Evolutionary conservation across 495 filamentous ascomycete genomes (phyloP).

Genomic region (Xylaria venustula): DNA sequence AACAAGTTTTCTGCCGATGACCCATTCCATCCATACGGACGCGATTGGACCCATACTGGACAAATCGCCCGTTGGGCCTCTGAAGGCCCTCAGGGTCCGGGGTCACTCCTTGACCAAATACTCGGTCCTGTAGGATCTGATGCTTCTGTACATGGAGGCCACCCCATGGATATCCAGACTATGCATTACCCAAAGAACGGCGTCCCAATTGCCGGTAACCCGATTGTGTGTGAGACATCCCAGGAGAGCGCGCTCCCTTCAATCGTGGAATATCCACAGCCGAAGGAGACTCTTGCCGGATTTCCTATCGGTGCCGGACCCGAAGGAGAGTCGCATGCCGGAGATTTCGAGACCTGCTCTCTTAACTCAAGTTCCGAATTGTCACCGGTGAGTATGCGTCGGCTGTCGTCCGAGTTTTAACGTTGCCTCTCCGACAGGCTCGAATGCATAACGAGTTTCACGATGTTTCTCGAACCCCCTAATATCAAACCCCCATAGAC

Average conservation of each 20-base stretch:
- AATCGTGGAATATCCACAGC: constrained; percentile 9
- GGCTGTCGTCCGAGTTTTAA: constrained; percentile 10
- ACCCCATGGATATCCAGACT: constrained; percentile 21
- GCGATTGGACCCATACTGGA: background rate
- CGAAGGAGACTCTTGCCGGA: constrained; percentile 20
- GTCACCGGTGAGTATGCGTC: background rate
- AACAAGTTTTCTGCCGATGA: background rate
- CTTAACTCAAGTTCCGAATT: constrained; percentile 8
- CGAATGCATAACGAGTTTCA: background rate
- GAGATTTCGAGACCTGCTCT: constrained; percentile 23
- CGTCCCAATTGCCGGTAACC: constrained; percentile 1
- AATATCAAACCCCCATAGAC: too few relatives aligned
- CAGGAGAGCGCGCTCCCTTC: background rate
- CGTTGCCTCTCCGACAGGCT: background rate
- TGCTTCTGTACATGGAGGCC: background rate
- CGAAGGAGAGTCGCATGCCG: constrained; percentile 30
- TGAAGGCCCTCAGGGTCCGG: constrained; percentile 1
- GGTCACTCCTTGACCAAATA: background rate
- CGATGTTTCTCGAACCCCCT: too few relatives aligned
- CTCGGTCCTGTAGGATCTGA: background rate
- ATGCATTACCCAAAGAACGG: background rate
- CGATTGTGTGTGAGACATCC: background rate
- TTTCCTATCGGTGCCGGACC: constrained; percentile 44
- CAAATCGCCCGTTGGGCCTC: constrained; percentile 14
- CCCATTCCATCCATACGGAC: background rate